phyloP scores from a whole-genome alignment of 169 alveolate genomes.

The Eimeria acervulina region DNA sequence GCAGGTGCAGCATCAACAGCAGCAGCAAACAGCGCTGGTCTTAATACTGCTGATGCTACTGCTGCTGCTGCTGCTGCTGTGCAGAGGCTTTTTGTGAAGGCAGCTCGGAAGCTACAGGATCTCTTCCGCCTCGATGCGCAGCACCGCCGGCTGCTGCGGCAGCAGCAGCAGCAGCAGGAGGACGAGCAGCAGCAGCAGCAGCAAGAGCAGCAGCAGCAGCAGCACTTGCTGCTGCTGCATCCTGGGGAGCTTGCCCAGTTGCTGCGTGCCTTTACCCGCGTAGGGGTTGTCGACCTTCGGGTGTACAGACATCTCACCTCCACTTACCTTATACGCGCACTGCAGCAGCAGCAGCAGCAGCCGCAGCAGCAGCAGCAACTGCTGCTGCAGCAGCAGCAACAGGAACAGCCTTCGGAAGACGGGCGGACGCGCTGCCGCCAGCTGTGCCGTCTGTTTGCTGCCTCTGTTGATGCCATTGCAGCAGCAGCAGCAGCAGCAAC shows the following conservation, averaged over 20 bases:
- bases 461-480: constrained; percentile 33
- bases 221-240: constrained; percentile 1
- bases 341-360: constrained; percentile 58
- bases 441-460: constrained; percentile 28
- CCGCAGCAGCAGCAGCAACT: constrained; percentile 44
- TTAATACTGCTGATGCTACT: neutral
- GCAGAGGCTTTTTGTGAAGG: neutral
- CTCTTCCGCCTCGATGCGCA: constrained; percentile 40
- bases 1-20: constrained; percentile 17
- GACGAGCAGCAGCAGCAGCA: neutral
- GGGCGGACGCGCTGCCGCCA: neutral
- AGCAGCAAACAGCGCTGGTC: neutral
- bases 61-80: neutral
- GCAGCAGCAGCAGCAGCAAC: constrained; percentile 46
- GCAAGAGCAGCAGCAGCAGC: constrained; percentile 26
- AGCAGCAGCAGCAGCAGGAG: neutral
- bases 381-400: neutral
- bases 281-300: constrained; percentile 26
- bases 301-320: constrained; percentile 44
- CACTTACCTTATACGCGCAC: constrained; percentile 11
- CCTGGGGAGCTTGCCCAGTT: constrained; percentile 14
- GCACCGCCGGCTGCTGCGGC: constrained; percentile 51
- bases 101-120: neutral
- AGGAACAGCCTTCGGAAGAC: neutral
- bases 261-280: constrained; percentile 19